Percentiles rank a stretch among this genome's conserved stretches.
Evolutionary conservation across 257 asterid genomes (phyloP).

Genomic region (Salvia miltiorrhiza): DNA sequence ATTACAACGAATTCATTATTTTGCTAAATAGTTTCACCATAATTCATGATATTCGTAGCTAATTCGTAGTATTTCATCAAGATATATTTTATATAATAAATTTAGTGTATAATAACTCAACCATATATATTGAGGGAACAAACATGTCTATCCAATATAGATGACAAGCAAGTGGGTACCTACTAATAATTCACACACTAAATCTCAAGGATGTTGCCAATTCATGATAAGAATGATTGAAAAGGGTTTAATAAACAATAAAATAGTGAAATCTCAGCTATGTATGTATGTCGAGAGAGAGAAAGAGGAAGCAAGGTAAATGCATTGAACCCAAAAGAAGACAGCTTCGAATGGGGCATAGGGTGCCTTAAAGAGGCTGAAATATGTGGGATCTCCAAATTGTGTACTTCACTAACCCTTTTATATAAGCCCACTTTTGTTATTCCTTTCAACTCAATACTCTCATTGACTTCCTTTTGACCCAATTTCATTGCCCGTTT

Average conservation of each 20-base stretch:
- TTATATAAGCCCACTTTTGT: constrained; percentile 22
- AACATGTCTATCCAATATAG: constrained; percentile 15
- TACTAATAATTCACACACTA: constrained; percentile 36
- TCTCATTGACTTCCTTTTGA: constrained; percentile 51
- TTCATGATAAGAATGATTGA: constrained; percentile 45
- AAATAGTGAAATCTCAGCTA: neutral
- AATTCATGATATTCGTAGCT: too few species aligned
- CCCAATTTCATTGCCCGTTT: constrained; percentile 38
- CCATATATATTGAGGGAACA: constrained; percentile 12
- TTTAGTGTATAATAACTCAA: too few species aligned
- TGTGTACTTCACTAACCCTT: constrained; percentile 19
- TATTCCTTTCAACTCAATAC: constrained; percentile 26
- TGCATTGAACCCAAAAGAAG: constrained; percentile 41
- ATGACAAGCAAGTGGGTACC: constrained; percentile 33
- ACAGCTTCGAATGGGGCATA: constrained; percentile 49
- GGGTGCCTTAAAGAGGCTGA: constrained; percentile 35
- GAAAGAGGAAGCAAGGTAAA: constrained; percentile 19
- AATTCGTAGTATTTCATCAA: too few species aligned
- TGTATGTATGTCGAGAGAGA: neutral
- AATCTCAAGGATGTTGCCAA: constrained; percentile 52
- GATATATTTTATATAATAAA: too few species aligned
- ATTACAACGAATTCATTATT: too few species aligned
- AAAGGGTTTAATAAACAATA: neutral
- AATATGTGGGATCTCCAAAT: constrained; percentile 39
- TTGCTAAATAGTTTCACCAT: too few species aligned